Percentiles rank a stretch among this genome's conserved stretches.
These are phyloP conservation scores for Camellia sinensis DNA, from an alignment of 148 eudicot genomes.

Conservation along the genomic window DNA sequence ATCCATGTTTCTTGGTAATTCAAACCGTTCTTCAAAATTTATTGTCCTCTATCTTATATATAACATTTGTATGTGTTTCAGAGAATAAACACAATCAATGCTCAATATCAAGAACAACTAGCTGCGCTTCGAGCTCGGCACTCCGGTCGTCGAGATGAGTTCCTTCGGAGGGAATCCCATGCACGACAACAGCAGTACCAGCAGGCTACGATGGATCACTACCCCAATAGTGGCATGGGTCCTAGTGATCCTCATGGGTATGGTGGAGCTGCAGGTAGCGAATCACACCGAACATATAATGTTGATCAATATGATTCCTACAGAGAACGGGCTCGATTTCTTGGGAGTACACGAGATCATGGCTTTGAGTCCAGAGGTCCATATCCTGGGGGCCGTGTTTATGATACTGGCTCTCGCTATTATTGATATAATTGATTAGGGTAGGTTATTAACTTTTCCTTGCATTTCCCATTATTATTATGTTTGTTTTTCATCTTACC, in stretches of 20 bases:
- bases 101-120: conserved; percentile 61
- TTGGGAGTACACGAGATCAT: conserved; percentile 51
- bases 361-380: conserved; percentile 64
- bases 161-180: conserved; percentile 68
- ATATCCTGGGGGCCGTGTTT: conserved; percentile 67
- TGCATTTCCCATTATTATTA: background rate
- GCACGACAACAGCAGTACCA: conserved; percentile 75
- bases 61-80: conserved; percentile 23
- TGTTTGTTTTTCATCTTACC: background rate
- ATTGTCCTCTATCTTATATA: background rate
- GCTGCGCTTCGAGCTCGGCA: conserved; percentile 62
- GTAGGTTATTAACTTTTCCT: background rate
- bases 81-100: conserved; percentile 44
- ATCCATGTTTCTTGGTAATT: too few species aligned
- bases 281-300: conserved; percentile 46
- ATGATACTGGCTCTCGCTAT: conserved; percentile 69
- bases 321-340: conserved; percentile 55
- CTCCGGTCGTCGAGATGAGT: conserved; percentile 62
- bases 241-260: conserved; percentile 52
- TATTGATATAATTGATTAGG: conserved; percentile 30
- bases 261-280: conserved; percentile 32
- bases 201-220: conserved; percentile 43
- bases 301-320: conserved; percentile 58
- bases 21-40: too few species aligned
- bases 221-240: conserved; percentile 36